Conservation (phyloP, 768 basidiomycete genomes). For the Boletus sp. region DNA sequence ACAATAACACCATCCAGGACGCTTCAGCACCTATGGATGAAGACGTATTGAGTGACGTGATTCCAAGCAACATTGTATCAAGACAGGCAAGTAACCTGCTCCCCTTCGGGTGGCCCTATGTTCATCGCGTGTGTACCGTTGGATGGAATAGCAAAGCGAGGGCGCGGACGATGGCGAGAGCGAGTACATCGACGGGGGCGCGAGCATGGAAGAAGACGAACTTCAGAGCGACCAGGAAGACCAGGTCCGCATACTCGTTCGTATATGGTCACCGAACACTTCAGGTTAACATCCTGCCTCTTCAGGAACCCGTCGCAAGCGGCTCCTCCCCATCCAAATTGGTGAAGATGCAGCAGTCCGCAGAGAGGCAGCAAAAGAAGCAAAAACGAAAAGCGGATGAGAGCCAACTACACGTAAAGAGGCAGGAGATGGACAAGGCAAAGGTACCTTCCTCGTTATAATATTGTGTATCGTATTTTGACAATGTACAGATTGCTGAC, state of each 20-base stretch:
- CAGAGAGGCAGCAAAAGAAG: slow-evolving; percentile 42
- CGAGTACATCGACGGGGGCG: slow-evolving; percentile 58
- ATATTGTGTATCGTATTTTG: slow-evolving; percentile 3
- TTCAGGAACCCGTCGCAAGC: slow-evolving; percentile 19
- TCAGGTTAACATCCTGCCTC: slow-evolving; percentile 1
- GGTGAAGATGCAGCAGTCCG: slow-evolving; percentile 36
- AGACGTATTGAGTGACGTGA: slow-evolving; percentile 86
- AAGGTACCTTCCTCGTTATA: slow-evolving; percentile 49
- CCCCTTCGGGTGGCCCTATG: slow-evolving; percentile 1
- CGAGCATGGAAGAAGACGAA: slow-evolving; percentile 59
- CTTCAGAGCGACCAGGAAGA: slow-evolving; percentile 53
- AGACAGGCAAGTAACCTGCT: slow-evolving; percentile 56
- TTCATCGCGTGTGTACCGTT: slow-evolving; percentile 6
- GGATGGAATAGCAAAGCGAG: slow-evolving; percentile 54
- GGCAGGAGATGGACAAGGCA: slow-evolving; percentile 84
- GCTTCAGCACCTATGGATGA: slow-evolving; percentile 45
- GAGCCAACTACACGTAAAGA: slow-evolving; percentile 62
- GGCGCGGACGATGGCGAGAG: slow-evolving; percentile 68
- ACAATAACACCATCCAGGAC: slow-evolving; percentile 17
- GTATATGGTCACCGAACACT: neutral
- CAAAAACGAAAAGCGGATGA: slow-evolving; percentile 66
- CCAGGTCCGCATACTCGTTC: slow-evolving; percentile 20
- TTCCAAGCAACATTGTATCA: slow-evolving; percentile 89
- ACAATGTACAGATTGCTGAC: slow-evolving; percentile 65
- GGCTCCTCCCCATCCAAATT: slow-evolving; percentile 31